A percentile compares a stretch with the other conserved stretches of the same genome.
Evolutionary conservation across 2,329 filamentous ascomycete genomes (phyloP).

Genomic region (Exophiala xenobiotica): DNA sequence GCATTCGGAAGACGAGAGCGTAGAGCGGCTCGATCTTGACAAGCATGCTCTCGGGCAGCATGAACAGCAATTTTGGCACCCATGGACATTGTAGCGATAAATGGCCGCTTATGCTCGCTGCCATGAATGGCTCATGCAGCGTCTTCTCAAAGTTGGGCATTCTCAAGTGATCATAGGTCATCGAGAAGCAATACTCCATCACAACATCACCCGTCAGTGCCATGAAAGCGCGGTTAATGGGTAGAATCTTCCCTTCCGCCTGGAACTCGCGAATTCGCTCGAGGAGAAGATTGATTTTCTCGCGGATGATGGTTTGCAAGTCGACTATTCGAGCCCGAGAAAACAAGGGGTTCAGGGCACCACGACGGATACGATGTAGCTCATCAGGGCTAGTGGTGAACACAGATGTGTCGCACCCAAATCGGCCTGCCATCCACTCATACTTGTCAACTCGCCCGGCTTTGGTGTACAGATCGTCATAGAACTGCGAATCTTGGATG

Average conservation of each 20-base stretch:
- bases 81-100: conserved; percentile 29
- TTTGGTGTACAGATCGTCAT: conserved; percentile 35
- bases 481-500: conserved; percentile 34
- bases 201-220: conserved; percentile 32
- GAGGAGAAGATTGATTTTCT: conserved; percentile 30
- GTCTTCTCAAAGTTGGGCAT: conserved; percentile 21
- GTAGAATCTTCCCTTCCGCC: conserved; percentile 9
- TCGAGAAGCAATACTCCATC: conserved; percentile 33
- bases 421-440: conserved; percentile 32
- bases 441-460: conserved; percentile 36
- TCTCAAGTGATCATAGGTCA: conserved; percentile 31
- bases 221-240: conserved; percentile 26
- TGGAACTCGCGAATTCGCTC: conserved; percentile 28
- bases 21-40: conserved; percentile 22
- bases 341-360: conserved; percentile 39
- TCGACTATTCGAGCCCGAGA: conserved; percentile 33
- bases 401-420: conserved; percentile 34
- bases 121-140: conserved; percentile 31
- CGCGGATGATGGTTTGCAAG: conserved; percentile 31
- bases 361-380: conserved; percentile 34
- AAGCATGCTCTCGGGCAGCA: conserved; percentile 14
- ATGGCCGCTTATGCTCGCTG: conserved; percentile 27
- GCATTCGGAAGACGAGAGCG: conserved; percentile 20
- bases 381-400: conserved; percentile 34
- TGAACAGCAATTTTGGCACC: conserved; percentile 21